Base-by-base conservation (phyloP, 371 early-diverging fungal genomes). In the Rhizomucor miehei region DNA sequence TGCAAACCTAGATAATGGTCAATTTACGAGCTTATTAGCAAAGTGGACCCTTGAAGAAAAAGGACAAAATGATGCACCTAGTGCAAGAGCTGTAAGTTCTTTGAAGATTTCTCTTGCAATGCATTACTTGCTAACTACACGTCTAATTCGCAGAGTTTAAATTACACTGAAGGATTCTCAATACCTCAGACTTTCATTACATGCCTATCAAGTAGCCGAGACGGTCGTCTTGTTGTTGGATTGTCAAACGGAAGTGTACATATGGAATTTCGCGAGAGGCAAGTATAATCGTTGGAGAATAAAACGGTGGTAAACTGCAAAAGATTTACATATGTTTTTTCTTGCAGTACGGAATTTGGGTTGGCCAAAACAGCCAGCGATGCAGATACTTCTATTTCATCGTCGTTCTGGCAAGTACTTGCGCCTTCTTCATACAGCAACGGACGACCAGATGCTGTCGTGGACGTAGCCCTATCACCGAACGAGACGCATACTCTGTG, bases 191-290 rank as follows among this genome's bases (percentile, higher is more conserved):
- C 62, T 13, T 68, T 71, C 51, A 59, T 77, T 3, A 63, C 73
- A n/a, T 65, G 51, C 12, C 44, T 70, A 9, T 54, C 62, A 29
- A 44, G 44, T 8, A 62, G 56, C 3, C 34, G 47, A 0, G 23
- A 41, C 3, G 66, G 68, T 20, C 44, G 49, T 3, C 20, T 77
- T 3, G 58, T 66, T 0, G 45, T 77, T 3, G 78, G 78, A 0
- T 56, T 77, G 23, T 72, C 73, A 1, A 69, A 77, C 54, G 78
- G 78, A 2, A 70, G 71, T 50, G 53, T 72, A 19, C 67, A 74
- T 48, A 51, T 67, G 24, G 62, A 66, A 45, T 56, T 49, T 25
- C 46, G 60, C 16, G 51, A 61, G 8, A 29, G 29, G 29, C 8
- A 8, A 29, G 29, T 29, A 3, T 3, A 5, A 29, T 29, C 8